Base-by-base conservation (phyloP, 768 basidiomycete species). In the Pisolithus sp. region DNA sequence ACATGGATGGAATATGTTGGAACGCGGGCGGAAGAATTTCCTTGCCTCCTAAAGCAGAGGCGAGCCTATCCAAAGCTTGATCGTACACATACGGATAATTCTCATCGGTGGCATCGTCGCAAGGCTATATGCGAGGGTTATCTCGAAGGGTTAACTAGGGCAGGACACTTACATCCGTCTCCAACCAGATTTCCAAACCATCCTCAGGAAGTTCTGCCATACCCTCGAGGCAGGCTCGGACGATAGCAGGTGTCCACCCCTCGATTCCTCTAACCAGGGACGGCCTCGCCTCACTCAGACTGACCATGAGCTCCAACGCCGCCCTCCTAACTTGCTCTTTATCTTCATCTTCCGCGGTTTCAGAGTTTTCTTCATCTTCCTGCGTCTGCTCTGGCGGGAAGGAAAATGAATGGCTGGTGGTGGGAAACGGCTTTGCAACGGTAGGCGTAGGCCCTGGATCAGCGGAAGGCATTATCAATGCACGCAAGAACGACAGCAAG, bases 241-340 rank as follows among this genome's bases (percentile, higher is more conserved):
- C 85, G 37, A 89, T 68, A 15, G 81, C 75, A 7, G 73, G 75
- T 1, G 82, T 80, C 89, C 89, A 92, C 0, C 83, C 87, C 21
- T 77, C 74, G 0, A 82, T 79, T 38, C 80, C 76, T 57, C 76
- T 74, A 7, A 85, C 86, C 80, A 90, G 85, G 4, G 70, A 68
- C 0, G 89, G 83, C 34, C 77, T 74, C 3, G 87, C 79, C 66
- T 94, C 91, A 26, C 78, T 81, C n/a, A 95, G 67, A 12, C 79
- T 81, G 49, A 93, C 74, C 80, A 94, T 85, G 48, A 94, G 81
- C 66, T 94, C 92, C 9, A 93, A 69, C 8, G 89, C 86, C 0
- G 82, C 80, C 48, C 83, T 79, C 9, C 89, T 74, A 28, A 89
- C 74, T 18, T 84, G 83, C 38, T 83, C 78, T 49, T 80, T 76